Evolutionary conservation across 2,329 filamentous ascomycete species (phyloP).

Genomic region (Paracorniculantispora psalliotae): DNA sequence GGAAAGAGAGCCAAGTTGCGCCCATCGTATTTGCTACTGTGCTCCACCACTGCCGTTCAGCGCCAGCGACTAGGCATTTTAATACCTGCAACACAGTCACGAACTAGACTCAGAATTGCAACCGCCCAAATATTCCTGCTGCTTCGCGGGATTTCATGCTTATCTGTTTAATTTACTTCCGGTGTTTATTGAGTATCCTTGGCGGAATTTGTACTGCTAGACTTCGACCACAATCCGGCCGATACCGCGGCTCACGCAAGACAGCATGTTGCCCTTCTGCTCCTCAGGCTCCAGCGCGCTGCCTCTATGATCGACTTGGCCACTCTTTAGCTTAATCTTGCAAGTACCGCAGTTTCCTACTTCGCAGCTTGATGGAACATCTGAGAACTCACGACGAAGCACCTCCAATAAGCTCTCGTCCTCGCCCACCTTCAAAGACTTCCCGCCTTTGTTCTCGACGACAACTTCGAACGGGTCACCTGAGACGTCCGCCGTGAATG

Average conservation of each 20-base stretch:
- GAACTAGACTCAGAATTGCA: too few relatives aligned
- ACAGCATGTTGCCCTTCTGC: slow-evolving; percentile 39
- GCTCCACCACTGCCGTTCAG: too few relatives aligned
- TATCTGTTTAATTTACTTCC: too few relatives aligned
- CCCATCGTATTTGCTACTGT: too few relatives aligned
- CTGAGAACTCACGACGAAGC: slow-evolving; percentile 37
- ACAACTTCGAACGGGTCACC: slow-evolving; percentile 58
- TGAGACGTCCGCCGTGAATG: slow-evolving; percentile 47
- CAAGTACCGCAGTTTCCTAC: slow-evolving; percentile 53
- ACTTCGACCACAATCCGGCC: slow-evolving; percentile 46
- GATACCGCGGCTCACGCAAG: slow-evolving; percentile 49
- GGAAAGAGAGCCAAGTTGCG: too few relatives aligned
- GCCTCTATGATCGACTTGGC: slow-evolving; percentile 45
- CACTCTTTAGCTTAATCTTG: slow-evolving; percentile 37
- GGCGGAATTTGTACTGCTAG: too few relatives aligned
- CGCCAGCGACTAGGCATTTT: too few relatives aligned
- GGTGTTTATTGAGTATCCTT: too few relatives aligned
- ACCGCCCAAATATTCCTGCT: too few relatives aligned
- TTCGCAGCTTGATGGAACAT: slow-evolving; percentile 45
- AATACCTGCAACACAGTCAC: too few relatives aligned
- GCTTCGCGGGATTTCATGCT: too few relatives aligned
- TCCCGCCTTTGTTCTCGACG: slow-evolving; percentile 36
- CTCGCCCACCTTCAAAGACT: slow-evolving; percentile 39
- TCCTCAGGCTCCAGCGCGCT: slow-evolving; percentile 43
- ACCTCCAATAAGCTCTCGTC: slow-evolving; percentile 48